These are phyloP conservation scores for Alternaria arbusti DNA, from an alignment of 2,329 filamentous ascomycete genomes.

Conservation along the genomic window DNA sequence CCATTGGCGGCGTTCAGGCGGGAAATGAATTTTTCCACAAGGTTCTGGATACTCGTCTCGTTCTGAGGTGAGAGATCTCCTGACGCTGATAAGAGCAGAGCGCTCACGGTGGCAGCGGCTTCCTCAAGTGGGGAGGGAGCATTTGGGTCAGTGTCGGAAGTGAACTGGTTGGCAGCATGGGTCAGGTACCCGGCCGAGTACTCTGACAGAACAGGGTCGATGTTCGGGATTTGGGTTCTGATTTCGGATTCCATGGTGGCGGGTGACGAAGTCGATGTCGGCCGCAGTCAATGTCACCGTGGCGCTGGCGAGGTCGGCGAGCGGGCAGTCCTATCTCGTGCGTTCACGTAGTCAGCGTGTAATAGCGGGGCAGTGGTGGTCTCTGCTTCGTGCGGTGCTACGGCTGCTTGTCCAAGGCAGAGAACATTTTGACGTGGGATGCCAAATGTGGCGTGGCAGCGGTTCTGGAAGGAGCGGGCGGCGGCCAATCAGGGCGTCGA, in stretches of 20 bases:
- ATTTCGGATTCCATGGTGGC: conserved; percentile 83
- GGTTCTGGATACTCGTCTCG: conserved; percentile 77
- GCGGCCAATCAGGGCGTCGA: conserved; percentile 27
- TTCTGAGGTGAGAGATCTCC: conserved; percentile 76
- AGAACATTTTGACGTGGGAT: conserved; percentile 27
- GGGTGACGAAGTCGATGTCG: conserved; percentile 21
- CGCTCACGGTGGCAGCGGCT: conserved; percentile 83
- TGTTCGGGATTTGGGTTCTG: conserved; percentile 79
- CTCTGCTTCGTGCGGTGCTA: conserved; percentile 28
- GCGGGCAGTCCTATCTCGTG: conserved; percentile 7
- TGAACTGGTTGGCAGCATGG: conserved; percentile 86
- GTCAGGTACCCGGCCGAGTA: conserved; percentile 94
- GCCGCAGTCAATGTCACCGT: conserved; percentile 19
- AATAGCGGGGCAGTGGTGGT: conserved; percentile 26
- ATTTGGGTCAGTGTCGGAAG: conserved; percentile 72
- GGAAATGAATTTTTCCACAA: conserved; percentile 89
- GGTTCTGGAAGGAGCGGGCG: conserved; percentile 21
- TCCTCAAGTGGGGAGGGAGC: conserved; percentile 80
- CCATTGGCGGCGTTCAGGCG: conserved; percentile 78
- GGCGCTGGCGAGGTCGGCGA: conserved; percentile 29
- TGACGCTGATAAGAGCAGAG: conserved; percentile 90
- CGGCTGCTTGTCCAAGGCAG: conserved; percentile 25
- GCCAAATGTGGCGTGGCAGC: conserved; percentile 26
- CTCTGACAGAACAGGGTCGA: conserved; percentile 87
- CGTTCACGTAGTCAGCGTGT: conserved; percentile 9